Base-by-base conservation (phyloP, 2,329 filamentous ascomycete species). In the Paracoccidioides lutzii region DNA sequence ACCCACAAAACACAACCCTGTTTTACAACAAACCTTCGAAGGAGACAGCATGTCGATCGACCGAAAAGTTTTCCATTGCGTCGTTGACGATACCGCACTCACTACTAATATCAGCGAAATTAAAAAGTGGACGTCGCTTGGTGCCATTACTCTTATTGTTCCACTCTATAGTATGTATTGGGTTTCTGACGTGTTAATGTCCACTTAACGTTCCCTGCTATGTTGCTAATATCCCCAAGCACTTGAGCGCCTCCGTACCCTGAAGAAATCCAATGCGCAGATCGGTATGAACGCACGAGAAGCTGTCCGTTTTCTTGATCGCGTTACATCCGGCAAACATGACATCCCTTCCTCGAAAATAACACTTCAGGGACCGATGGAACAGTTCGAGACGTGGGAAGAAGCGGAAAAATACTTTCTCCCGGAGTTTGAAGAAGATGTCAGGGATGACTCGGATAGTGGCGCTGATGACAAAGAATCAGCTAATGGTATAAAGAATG, bases 61-160 rank as follows among this genome's bases (percentile, higher is more conserved):
- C 62, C 70, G 70, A 61, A 76, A 75, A 63, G 68, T 73, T 60
- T 75, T 77, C 60, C 73, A 76, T 65, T 78, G 76, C 68, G 74
- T 78, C 59, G 74, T 77, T 59, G 76, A 79, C 63, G 76, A 77
- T 61, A 78, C 75, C 52, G 75, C 75, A 50, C 64, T 79, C 55
- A 76, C 74, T 49, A 74, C 75, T 53, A 77, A 75, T 58, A 75
- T 79, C 59, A 74, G 73, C 56, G 76, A 78, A 63, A 75, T 79
- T 58, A 78, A 78, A 65, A 71, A 71, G 64, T 78, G 76, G 74
- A 74, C 76, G 52, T 69, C 72, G 32, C 72, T 75, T 55, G 75
- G 75, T 37, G 69, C 71, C 41, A 73, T 78, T 54, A 75, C 71
- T 58, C 70, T 79, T 42, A 71, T 77, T 55, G 74, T 79, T 55